Evolutionary conservation across 2,329 filamentous ascomycete species (phyloP).

Genomic region (Ophiostoma fasciatum): DNA sequence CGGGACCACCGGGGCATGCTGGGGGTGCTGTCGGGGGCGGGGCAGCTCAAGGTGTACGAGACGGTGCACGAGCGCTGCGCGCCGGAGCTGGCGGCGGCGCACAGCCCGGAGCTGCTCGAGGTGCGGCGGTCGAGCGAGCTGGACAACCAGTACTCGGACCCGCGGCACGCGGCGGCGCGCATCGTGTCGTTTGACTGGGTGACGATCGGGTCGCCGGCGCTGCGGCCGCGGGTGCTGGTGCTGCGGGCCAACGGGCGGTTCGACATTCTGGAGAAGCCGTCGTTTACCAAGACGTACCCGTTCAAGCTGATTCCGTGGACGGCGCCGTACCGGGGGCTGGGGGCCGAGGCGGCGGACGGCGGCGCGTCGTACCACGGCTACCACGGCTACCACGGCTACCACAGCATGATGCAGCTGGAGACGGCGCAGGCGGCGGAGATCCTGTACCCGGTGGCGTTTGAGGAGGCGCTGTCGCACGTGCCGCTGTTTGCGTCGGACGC

Average conservation of each 20-base stretch:
- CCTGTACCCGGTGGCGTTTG: slow-evolving; percentile 37
- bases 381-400: too few relatives aligned
- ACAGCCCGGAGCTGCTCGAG: slow-evolving; percentile 43
- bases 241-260: slow-evolving; percentile 45
- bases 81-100: slow-evolving; percentile 23
- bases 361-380: too few relatives aligned
- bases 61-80: slow-evolving; percentile 39
- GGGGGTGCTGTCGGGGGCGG: slow-evolving; percentile 45
- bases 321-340: slow-evolving; percentile 39
- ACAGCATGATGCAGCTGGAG: slow-evolving; percentile 44
- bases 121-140: slow-evolving; percentile 46
- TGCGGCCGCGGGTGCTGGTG: slow-evolving; percentile 43
- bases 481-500: slow-evolving; percentile 43
- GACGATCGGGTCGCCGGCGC: slow-evolving; percentile 37
- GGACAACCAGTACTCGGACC: slow-evolving; percentile 41
- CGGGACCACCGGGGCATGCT: slow-evolving; percentile 46
- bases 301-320: slow-evolving; percentile 48
- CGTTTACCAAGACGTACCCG: slow-evolving; percentile 40
- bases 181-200: slow-evolving; percentile 58
- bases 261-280: slow-evolving; percentile 47
- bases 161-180: slow-evolving; percentile 37
- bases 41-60: slow-evolving; percentile 47
- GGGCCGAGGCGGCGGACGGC: slow-evolving; percentile 33
- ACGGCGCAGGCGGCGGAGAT: slow-evolving; percentile 35
- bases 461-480: slow-evolving; percentile 36